phyloP scores from a whole-genome alignment of 2,329 filamentous ascomycete genomes.

The Aspergillus sp. region DNA sequence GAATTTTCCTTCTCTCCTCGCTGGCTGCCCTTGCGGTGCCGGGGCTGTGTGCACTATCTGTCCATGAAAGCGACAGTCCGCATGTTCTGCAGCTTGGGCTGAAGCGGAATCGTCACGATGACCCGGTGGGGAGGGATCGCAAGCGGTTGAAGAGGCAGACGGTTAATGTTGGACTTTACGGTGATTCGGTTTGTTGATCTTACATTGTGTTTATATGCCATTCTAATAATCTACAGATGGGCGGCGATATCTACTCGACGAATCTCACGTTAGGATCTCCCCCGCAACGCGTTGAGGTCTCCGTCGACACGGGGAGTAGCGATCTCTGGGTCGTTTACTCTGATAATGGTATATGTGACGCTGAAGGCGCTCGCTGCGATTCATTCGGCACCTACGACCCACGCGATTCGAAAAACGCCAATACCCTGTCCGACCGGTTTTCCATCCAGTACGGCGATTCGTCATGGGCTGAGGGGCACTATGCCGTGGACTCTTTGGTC shows the following conservation, averaged over 20 bases:
- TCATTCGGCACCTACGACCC: slow-evolving; percentile 67
- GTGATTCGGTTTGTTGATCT: slow-evolving; percentile 3
- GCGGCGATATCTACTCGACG: slow-evolving; percentile 10
- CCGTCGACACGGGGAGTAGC: slow-evolving; percentile 60
- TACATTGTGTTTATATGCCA: neutral
- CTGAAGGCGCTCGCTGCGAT: slow-evolving; percentile 52
- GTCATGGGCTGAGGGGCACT: slow-evolving; percentile 71
- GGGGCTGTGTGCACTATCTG: neutral
- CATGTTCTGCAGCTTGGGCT: slow-evolving; percentile 11
- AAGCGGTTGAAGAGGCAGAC: slow-evolving; percentile 3
- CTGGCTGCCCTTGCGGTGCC: slow-evolving; percentile 4
- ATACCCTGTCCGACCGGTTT: slow-evolving; percentile 68
- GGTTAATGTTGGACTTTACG: slow-evolving; percentile 4
- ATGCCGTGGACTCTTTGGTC: slow-evolving; percentile 47
- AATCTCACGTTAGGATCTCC: slow-evolving; percentile 57
- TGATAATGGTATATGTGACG: slow-evolving; percentile 49
- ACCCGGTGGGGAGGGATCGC: slow-evolving; percentile 10
- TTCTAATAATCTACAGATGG: neutral
- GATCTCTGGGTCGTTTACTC: slow-evolving; percentile 69
- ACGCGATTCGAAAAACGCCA: slow-evolving; percentile 71
- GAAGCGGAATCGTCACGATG: slow-evolving; percentile 4
- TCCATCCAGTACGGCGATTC: slow-evolving; percentile 83
- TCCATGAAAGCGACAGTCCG: slow-evolving; percentile 14
- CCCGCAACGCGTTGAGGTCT: slow-evolving; percentile 50
- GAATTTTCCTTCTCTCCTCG: slow-evolving; percentile 1